A percentile compares a stretch with the other conserved stretches of the same genome.
Conservation (phyloP, 345 rosid genomes). For the Camelina laxa region DNA sequence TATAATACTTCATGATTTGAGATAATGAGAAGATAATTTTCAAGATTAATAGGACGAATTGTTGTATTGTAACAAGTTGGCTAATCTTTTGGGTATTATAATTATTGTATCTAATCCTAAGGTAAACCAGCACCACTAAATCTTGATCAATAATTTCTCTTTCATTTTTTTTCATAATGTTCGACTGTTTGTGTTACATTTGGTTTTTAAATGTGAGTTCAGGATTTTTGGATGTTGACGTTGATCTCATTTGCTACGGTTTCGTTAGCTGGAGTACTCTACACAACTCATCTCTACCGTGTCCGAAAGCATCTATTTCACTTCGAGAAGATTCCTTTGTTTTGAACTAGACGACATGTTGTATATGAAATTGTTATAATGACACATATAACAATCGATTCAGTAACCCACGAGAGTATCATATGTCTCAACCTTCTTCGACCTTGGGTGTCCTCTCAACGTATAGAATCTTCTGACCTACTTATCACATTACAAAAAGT, state of each 20-base stretch:
- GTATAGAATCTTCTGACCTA: constrained; percentile 38
- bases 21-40: constrained; percentile 19
- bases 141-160: not conserved
- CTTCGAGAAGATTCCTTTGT: constrained; percentile 56
- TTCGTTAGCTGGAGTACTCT: constrained; percentile 65
- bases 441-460: constrained; percentile 37
- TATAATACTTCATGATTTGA: constrained; percentile 1
- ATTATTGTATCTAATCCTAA: constrained; percentile 72
- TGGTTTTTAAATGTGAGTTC: constrained; percentile 16
- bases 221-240: constrained; percentile 90
- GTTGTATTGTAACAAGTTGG: constrained; percentile 38
- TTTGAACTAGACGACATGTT: too few species aligned
- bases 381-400: too few species aligned
- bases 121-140: constrained; percentile 42
- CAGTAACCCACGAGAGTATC: not conserved
- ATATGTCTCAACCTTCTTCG: constrained; percentile 29
- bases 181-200: not conserved
- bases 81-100: constrained; percentile 73
- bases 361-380: too few species aligned
- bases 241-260: constrained; percentile 55
- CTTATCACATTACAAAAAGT: constrained; percentile 3
- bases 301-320: constrained; percentile 74
- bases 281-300: constrained; percentile 54
- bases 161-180: not conserved
- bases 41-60: not conserved